Conservation (phyloP, 768 basidiomycete species). For the Lentinula sp. region DNA sequence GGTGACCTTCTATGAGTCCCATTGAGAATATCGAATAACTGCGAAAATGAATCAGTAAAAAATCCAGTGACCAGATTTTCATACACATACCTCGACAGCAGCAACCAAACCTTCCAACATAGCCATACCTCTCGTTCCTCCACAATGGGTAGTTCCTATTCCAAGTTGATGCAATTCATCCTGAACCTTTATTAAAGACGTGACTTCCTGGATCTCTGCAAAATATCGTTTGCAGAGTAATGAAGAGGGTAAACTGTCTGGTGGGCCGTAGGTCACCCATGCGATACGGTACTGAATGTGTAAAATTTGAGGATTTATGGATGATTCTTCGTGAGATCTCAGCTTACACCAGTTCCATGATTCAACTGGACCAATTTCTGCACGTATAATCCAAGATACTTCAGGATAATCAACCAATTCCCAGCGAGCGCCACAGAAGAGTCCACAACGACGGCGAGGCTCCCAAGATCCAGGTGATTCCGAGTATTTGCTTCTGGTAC, state of each 20-base stretch:
- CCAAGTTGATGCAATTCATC: slow-evolving; percentile 43
- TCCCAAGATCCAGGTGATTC: neutral
- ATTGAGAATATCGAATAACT: slow-evolving; percentile 34
- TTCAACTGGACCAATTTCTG: neutral
- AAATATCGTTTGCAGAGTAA: slow-evolving; percentile 57
- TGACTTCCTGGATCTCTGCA: slow-evolving; percentile 29
- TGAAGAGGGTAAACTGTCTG: slow-evolving; percentile 49
- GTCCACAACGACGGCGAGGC: neutral
- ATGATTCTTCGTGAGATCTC: neutral
- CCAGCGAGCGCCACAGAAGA: neutral
- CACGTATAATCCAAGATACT: neutral
- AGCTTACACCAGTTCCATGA: neutral
- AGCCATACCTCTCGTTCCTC: slow-evolving; percentile 50
- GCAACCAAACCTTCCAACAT: slow-evolving; percentile 68
- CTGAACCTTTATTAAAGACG: slow-evolving; percentile 34
- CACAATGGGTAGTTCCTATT: slow-evolving; percentile 48
- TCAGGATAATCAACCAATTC: neutral
- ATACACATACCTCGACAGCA: slow-evolving; percentile 51
- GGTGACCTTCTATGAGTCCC: slow-evolving; percentile 13
- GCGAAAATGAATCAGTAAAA: neutral
- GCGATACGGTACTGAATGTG: slow-evolving; percentile 26
- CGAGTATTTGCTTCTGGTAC: neutral
- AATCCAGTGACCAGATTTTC: neutral
- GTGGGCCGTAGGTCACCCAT: slow-evolving; percentile 57
- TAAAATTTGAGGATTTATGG: neutral